Evolutionary conservation across 1,284 basidiomycete species (phyloP), one percentile per base, ranked within the genome.

Genomic region (Cryptococcus wingfieldii): DNA sequence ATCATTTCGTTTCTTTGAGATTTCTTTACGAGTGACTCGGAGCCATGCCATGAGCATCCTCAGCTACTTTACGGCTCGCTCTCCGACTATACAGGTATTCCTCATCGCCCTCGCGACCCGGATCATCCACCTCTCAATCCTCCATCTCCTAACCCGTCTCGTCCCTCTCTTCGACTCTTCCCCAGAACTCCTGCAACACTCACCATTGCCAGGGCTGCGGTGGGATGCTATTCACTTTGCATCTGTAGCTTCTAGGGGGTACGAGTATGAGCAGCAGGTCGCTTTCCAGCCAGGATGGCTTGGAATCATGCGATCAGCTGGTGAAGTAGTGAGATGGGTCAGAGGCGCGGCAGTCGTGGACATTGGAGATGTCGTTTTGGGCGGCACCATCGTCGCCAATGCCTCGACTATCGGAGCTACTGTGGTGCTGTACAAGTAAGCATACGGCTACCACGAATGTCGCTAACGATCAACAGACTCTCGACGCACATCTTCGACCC

Each of bases 161-260:
- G 10, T 71, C 3, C 38, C 56, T 9, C 53, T 67, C 8, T 74
- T 75, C 58, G 73, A 75, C 60, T 51, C 64, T 1, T 71, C 69
- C 12, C 68, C 67, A n/a, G 50, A 57, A 3, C 43, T 69, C 31
- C 39, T 60, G 10, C n/a, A 25, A n/a, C 8, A 9, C 25, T 44
- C 50, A 14, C 45, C 42, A 28, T 18, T 31, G 13, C 54, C 57
- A 10, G 49, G 23, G 1, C 42, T 62, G 27, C 84, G 92, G 60
- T 98, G 95, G 95, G 95, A 98, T 69, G 81, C 82, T 2, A 81
- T 97, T 57, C 87, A 97, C 75, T 97, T 92, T 71, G 66, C 78
- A 1, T 79, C 82, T 59, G 82, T 90, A 47, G 88, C 89, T 0
- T 51, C 59, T 18, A 62, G 79, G 13, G 75, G 83, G 10, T 89